phyloP scores from a whole-genome alignment of 2,329 filamentous ascomycete genomes.

The Karstenula rhodostoma region DNA sequence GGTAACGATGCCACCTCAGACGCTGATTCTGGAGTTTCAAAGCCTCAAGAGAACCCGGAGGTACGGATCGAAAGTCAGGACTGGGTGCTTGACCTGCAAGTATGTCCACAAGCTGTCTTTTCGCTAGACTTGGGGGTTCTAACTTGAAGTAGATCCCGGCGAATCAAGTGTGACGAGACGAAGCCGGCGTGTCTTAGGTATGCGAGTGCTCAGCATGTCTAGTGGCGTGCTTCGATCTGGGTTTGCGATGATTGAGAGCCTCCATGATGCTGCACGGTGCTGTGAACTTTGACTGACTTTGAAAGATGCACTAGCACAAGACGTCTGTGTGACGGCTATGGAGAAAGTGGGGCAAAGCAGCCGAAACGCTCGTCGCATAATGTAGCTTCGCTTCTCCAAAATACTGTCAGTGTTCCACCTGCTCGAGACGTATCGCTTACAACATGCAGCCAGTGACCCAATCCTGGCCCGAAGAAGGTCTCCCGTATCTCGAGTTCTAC shows the following conservation, averaged over 20 bases:
- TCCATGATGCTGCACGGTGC: conserved; percentile 12
- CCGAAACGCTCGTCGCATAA: conserved; percentile 10
- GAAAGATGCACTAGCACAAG: conserved; percentile 38
- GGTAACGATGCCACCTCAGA: conserved; percentile 6
- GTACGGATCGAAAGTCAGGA: conserved; percentile 24
- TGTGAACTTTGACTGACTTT: conserved; percentile 13
- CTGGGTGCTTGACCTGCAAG: conserved; percentile 27
- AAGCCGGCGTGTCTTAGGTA: conserved; percentile 12
- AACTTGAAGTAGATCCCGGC: conserved; percentile 7
- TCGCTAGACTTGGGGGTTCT: background rate
- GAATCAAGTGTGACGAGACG: conserved; percentile 12
- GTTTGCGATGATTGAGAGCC: background rate
- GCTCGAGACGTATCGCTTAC: background rate
- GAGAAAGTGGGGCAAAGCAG: conserved; percentile 15
- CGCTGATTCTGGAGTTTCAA: conserved; percentile 13
- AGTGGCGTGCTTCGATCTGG: background rate
- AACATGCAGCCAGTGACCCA: conserved; percentile 9
- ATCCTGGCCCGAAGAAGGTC: conserved; percentile 25
- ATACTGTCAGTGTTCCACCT: conserved; percentile 15
- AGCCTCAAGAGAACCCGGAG: conserved; percentile 18
- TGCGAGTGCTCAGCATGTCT: background rate
- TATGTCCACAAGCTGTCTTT: background rate
- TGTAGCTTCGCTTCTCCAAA: conserved; percentile 13
- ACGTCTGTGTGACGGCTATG: conserved; percentile 39
- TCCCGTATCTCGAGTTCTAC: conserved; percentile 52